These are phyloP conservation scores for Venturia aucupariae DNA, from an alignment of 2,329 filamentous ascomycete species.

Conservation along the genomic window DNA sequence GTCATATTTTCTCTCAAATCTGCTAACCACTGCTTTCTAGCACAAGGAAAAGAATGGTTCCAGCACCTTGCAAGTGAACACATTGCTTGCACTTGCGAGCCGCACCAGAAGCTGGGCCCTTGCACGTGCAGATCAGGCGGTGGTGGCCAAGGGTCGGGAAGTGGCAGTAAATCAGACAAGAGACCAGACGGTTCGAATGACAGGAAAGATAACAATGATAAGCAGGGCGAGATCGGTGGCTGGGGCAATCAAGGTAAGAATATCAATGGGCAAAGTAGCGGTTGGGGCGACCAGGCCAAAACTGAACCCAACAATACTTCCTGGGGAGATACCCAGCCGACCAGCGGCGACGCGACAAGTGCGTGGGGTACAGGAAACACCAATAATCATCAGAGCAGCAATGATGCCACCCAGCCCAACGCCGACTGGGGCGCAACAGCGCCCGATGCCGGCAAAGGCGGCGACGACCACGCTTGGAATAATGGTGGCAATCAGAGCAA, in stretches of 20 bases:
- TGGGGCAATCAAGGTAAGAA: not conserved
- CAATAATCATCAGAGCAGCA: too few species aligned
- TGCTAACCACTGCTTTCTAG: not conserved
- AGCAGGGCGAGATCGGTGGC: not conserved
- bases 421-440: not conserved
- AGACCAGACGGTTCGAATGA: not conserved
- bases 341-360: not conserved
- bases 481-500: not conserved
- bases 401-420: too few species aligned
- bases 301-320: not conserved
- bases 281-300: not conserved
- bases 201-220: constrained; percentile 2
- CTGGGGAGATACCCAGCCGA: not conserved
- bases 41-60: not conserved
- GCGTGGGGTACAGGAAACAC: too few species aligned
- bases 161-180: not conserved
- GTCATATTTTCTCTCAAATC: not conserved
- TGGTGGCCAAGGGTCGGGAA: not conserved
- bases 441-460: not conserved
- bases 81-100: not conserved
- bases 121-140: not conserved
- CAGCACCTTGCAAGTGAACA: not conserved
- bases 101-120: not conserved
- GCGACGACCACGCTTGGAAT: not conserved
- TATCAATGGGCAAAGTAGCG: not conserved